Percentiles rank a stretch among this genome's conserved stretches.
Conservation (phyloP, 345 rosid genomes). For the Orychophragmus violaceus region DNA sequence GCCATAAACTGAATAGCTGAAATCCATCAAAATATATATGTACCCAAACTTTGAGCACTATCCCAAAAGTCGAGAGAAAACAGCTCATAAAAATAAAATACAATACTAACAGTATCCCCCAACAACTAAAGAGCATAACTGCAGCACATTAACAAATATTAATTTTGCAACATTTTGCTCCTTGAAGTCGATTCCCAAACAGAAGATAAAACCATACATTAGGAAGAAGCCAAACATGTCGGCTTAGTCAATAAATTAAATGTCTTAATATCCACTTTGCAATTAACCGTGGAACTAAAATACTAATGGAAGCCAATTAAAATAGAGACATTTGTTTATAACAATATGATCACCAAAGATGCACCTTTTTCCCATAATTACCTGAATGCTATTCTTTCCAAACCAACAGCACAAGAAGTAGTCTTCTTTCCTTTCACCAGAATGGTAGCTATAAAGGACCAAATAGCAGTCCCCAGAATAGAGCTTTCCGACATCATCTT, state of each 20-base stretch:
- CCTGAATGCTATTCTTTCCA: slow-evolving; percentile 89
- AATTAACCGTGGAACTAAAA: neutral
- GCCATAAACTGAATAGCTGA: neutral
- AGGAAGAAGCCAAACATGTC: slow-evolving; percentile 2
- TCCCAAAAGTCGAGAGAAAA: neutral
- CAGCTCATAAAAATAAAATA: neutral
- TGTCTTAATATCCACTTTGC: neutral
- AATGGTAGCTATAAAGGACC: slow-evolving; percentile 78
- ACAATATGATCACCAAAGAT: neutral
- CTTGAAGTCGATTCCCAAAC: neutral
- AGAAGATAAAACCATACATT: neutral
- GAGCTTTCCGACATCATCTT: slow-evolving; percentile 87
- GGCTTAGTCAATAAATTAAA: neutral
- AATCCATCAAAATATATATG: neutral
- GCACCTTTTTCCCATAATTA: slow-evolving; percentile 30
- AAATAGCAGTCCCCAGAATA: slow-evolving; percentile 94
- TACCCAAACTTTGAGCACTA: slow-evolving; percentile 7
- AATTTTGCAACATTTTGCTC: slow-evolving; percentile 5
- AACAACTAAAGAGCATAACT: neutral
- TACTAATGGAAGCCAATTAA: neutral
- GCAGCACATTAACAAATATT: neutral
- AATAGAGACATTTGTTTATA: neutral
- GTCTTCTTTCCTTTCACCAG: slow-evolving; percentile 97
- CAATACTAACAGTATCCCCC: neutral
- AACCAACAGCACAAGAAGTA: slow-evolving; percentile 88